Evolutionary conservation across 1,284 basidiomycete genomes (phyloP).

Genomic region (Porodaedalea pini): DNA sequence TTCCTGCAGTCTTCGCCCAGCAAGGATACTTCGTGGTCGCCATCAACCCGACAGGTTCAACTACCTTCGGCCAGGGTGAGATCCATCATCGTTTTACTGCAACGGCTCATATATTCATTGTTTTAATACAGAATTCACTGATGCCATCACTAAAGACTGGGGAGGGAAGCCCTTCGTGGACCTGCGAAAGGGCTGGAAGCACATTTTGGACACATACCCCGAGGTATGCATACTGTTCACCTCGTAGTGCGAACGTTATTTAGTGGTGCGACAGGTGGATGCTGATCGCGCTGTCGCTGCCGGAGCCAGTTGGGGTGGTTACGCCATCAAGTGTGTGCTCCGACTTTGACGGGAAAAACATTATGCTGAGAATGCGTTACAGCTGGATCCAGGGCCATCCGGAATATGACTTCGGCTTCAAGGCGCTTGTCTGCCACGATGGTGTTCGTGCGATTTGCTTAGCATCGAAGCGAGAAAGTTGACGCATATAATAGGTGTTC

Average conservation of each 20-base stretch:
- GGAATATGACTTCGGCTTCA: conserved; percentile 80
- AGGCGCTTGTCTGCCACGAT: conserved; percentile 85
- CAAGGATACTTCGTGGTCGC: conserved; percentile 84
- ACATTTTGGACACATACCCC: conserved; percentile 65
- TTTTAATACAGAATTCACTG: conserved; percentile 61
- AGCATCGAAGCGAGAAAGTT: conserved; percentile 3
- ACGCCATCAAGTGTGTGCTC: conserved; percentile 69
- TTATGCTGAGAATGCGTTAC: conserved; percentile 13
- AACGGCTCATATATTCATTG: background rate
- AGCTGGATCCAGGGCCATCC: conserved; percentile 96
- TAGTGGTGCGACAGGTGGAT: conserved; percentile 57
- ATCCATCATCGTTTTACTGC: background rate
- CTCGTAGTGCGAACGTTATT: background rate
- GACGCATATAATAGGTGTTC: conserved; percentile 47
- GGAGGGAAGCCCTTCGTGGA: conserved; percentile 86
- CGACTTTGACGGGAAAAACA: background rate
- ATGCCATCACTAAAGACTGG: conserved; percentile 77
- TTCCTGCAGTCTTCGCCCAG: conserved; percentile 59
- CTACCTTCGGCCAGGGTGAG: conserved; percentile 80
- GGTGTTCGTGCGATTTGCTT: conserved; percentile 50
- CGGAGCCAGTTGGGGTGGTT: conserved; percentile 80
- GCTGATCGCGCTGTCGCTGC: conserved; percentile 75
- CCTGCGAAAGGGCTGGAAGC: conserved; percentile 71
- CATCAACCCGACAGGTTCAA: conserved; percentile 88
- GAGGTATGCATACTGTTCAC: conserved; percentile 41